Evolutionary conservation across 768 basidiomycete genomes (phyloP).

Genomic region (Tylopilus rubrobrunneus): DNA sequence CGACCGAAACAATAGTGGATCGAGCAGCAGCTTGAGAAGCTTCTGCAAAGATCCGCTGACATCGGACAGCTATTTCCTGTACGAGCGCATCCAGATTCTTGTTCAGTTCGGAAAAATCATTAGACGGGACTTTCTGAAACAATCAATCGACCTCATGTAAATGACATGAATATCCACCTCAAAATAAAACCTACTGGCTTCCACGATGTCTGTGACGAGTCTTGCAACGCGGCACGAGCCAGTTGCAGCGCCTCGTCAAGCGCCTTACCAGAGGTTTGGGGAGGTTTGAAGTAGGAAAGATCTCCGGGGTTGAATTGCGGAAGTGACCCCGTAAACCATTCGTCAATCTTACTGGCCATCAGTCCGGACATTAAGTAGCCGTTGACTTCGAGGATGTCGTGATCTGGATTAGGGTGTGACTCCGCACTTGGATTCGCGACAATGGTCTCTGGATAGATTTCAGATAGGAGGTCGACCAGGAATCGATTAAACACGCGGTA

Average conservation of each 20-base stretch:
- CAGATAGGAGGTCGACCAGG: slow-evolving; percentile 12
- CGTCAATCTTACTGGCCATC: slow-evolving; percentile 64
- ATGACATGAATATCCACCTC: slow-evolving; percentile 21
- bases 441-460: slow-evolving; percentile 38
- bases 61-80: slow-evolving; percentile 56
- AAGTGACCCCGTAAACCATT: slow-evolving; percentile 68
- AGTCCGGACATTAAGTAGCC: slow-evolving; percentile 74
- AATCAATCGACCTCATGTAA: slow-evolving; percentile 30
- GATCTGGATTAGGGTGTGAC: slow-evolving; percentile 41
- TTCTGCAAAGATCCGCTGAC: slow-evolving; percentile 57
- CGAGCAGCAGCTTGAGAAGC: slow-evolving; percentile 63
- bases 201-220: slow-evolving; percentile 46
- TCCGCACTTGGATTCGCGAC: slow-evolving; percentile 54
- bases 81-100: slow-evolving; percentile 66
- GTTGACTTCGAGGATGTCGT: slow-evolving; percentile 79
- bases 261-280: slow-evolving; percentile 17
- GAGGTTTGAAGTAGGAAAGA: slow-evolving; percentile 24
- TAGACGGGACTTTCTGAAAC: slow-evolving; percentile 43
- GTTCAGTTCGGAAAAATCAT: slow-evolving; percentile 55
- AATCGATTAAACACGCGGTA: slow-evolving; percentile 10
- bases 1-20: slow-evolving; percentile 43
- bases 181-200: slow-evolving; percentile 45
- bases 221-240: slow-evolving; percentile 46
- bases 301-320: slow-evolving; percentile 33
- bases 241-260: slow-evolving; percentile 41